phyloP scores from a whole-genome alignment of 2,329 filamentous ascomycete genomes.

The Aureobasidium lini region DNA sequence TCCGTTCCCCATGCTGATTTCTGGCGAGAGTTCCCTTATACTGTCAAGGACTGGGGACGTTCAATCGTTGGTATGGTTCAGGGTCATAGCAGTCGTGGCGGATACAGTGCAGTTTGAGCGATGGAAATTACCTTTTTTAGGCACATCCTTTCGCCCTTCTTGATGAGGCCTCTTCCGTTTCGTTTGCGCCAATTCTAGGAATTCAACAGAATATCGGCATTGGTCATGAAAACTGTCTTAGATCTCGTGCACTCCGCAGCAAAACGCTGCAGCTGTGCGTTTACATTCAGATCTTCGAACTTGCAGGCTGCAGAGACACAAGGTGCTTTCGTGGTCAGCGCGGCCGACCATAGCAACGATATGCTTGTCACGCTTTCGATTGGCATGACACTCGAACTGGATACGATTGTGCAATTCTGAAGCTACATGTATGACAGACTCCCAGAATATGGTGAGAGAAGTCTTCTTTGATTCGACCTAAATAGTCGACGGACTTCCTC shows the following conservation, averaged over 20 bases:
- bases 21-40: conserved; percentile 84
- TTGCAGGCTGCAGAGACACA: no score
- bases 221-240: no score
- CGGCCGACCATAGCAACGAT: no score
- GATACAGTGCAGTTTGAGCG: conserved; percentile 84
- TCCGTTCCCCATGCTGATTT: conserved; percentile 87
- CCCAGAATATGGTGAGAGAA: no score
- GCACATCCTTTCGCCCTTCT: background rate
- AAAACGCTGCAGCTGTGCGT: no score
- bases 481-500: background rate
- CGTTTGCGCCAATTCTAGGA: no score
- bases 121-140: background rate
- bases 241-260: no score
- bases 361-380: no score
- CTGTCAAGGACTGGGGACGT: conserved; percentile 80
- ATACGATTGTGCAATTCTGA: background rate
- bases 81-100: conserved; percentile 68
- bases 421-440: background rate
- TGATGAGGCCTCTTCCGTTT: background rate
- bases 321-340: no score
- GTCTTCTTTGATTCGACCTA: background rate
- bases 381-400: no score
- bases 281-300: no score
- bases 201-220: no score
- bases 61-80: conserved; percentile 77